A percentile compares a stretch with the other conserved stretches of the same genome.
phyloP scores from a whole-genome alignment of 2,329 filamentous ascomycete genomes.

The Colletotrichum eremochloae region DNA sequence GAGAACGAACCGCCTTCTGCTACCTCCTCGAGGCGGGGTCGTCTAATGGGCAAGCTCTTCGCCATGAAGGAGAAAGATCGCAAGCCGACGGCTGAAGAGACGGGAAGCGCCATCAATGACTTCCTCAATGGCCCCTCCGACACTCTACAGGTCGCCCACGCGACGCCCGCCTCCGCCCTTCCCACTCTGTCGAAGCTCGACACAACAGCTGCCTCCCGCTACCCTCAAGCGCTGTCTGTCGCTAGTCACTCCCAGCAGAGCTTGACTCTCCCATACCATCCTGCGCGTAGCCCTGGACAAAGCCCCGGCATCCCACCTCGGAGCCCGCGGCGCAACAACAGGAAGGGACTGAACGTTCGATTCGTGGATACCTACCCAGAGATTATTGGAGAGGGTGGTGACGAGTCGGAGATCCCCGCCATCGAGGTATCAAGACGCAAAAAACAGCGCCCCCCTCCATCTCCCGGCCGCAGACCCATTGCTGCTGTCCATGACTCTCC shows the following conservation, averaged over 20 bases:
- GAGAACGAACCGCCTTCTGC: conserved; percentile 59
- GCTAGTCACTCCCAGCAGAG: conserved; percentile 58
- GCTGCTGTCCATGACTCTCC: conserved; percentile 48
- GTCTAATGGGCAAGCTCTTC: conserved; percentile 75
- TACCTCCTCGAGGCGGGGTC: conserved; percentile 63
- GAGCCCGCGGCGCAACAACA: conserved; percentile 63
- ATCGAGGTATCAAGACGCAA: conserved; percentile 77
- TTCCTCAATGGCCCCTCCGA: conserved; percentile 71
- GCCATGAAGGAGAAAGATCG: conserved; percentile 62
- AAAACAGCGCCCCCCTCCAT: conserved; percentile 52
- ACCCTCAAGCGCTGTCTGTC: conserved; percentile 66
- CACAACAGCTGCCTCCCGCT: conserved; percentile 67
- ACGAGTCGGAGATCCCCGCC: conserved; percentile 81
- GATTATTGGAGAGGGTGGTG: conserved; percentile 91
- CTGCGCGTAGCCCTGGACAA: conserved; percentile 55
- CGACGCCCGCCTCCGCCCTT: conserved; percentile 57
- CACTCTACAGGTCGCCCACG: conserved; percentile 66
- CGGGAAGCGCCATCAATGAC: conserved; percentile 65
- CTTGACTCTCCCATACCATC: conserved; percentile 57
- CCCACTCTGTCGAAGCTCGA: conserved; percentile 66
- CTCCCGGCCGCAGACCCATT: conserved; percentile 47
- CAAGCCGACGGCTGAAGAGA: conserved; percentile 53
- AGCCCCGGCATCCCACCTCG: conserved; percentile 44
- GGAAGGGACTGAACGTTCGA: conserved; percentile 79
- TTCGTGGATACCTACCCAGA: conserved; percentile 82